Conservation (phyloP, 1,139 yeast species). For the Hyphopichia pseudoburtonii region DNA sequence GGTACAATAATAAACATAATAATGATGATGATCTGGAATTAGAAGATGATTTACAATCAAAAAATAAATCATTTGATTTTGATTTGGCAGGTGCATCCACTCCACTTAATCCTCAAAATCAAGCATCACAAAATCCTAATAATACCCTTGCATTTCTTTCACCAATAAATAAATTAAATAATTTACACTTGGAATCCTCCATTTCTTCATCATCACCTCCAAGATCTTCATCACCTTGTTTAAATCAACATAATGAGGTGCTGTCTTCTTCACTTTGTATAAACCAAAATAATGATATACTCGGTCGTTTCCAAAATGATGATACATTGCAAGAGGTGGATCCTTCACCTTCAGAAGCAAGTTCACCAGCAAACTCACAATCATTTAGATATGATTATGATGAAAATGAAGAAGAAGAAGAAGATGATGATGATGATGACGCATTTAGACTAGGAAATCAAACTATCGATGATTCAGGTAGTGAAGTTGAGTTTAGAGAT, state of each 20-base stretch:
- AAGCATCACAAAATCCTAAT: constrained; percentile 11
- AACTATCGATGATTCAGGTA: constrained; percentile 15
- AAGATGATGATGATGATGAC: constrained; percentile 12
- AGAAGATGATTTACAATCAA: constrained; percentile 11
- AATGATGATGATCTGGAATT: constrained; percentile 17
- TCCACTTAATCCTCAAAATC: constrained; percentile 21
- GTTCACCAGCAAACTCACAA: not conserved
- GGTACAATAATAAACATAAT: constrained; percentile 12
- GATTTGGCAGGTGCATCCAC: constrained; percentile 35
- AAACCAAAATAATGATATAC: no score
- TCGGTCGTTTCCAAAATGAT: not conserved
- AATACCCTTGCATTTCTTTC: constrained; percentile 32
- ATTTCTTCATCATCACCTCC: not conserved
- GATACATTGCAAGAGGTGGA: not conserved
- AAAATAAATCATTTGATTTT: constrained; percentile 18
- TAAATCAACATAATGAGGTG: no score
- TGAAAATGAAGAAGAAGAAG: constrained; percentile 9
- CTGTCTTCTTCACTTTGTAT: no score
- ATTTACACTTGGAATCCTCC: constrained; percentile 22
- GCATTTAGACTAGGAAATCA: constrained; percentile 14
- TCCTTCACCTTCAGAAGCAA: not conserved
- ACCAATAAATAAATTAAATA: constrained; percentile 35
- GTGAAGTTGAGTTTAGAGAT: constrained; percentile 8
- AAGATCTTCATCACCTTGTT: no score
- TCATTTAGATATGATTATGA: no score